Evolutionary conservation across 306 rosid genomes (phyloP).

Genomic region (Quercus variabilis): DNA sequence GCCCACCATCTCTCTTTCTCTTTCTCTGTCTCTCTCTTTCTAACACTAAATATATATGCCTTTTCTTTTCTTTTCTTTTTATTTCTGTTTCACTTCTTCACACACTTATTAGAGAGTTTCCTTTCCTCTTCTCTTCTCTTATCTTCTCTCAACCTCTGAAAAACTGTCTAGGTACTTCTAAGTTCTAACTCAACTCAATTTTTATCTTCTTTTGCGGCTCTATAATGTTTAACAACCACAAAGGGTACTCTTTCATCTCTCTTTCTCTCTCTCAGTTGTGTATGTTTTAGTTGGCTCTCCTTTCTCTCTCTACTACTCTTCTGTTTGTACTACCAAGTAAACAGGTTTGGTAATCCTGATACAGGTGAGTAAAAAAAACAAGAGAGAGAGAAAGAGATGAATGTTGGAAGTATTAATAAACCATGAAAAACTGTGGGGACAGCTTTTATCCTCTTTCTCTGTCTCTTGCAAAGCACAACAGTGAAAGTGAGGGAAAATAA

Average conservation of each 20-base stretch:
- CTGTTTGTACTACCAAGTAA: conserved; percentile 32
- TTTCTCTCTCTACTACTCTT: conserved; percentile 1
- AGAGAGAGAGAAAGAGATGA: conserved; percentile 3
- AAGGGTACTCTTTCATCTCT: conserved; percentile 11
- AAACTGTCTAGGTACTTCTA: conserved; percentile 25
- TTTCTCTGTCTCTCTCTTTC: conserved; percentile 18
- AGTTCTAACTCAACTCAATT: conserved; percentile 44
- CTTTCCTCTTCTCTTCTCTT: neutral
- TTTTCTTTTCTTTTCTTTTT: neutral
- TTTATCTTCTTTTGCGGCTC: conserved; percentile 6
- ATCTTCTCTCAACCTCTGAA: conserved; percentile 11
- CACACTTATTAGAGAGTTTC: neutral
- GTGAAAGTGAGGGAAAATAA: neutral
- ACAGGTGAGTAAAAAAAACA: conserved; percentile 4
- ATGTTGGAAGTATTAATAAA: conserved; percentile 9
- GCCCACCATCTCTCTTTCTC: conserved; percentile 91
- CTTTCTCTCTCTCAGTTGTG: neutral
- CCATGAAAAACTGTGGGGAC: conserved; percentile 41
- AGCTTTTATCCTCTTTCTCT: conserved; percentile 34
- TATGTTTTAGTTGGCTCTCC: neutral
- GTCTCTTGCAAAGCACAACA: conserved; percentile 24
- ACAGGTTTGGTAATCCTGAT: conserved; percentile 28
- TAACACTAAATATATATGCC: neutral
- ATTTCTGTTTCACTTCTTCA: conserved; percentile 6
- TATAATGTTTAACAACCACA: conserved; percentile 28